phyloP scores from a whole-genome alignment of 768 basidiomycete genomes.

The Cystobasidium ongulense region DNA sequence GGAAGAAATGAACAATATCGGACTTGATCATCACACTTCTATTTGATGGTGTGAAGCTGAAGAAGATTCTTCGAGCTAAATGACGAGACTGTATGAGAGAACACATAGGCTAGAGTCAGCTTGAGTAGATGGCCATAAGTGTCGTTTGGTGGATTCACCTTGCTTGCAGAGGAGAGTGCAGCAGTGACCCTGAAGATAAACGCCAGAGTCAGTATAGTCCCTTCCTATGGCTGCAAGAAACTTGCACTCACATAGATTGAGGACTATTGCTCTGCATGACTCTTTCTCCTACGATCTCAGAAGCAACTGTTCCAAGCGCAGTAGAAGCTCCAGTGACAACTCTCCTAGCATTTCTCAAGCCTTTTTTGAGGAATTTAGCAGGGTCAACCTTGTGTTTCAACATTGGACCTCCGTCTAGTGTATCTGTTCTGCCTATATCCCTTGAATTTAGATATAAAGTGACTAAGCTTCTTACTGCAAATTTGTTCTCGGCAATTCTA shows the following conservation, averaged over 20 bases:
- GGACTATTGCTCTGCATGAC: slow-evolving; percentile 69
- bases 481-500: slow-evolving; percentile 73
- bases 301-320: slow-evolving; percentile 57
- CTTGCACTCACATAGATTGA: slow-evolving; percentile 32
- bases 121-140: no score
- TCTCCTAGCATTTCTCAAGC: slow-evolving; percentile 60
- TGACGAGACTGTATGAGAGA: slow-evolving; percentile 47
- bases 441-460: slow-evolving; percentile 69
- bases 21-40: slow-evolving; percentile 56
- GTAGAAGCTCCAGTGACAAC: slow-evolving; percentile 79
- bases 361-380: slow-evolving; percentile 59
- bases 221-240: background rate
- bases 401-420: slow-evolving; percentile 50
- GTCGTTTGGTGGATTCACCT: no score
- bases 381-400: slow-evolving; percentile 51
- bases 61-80: slow-evolving; percentile 76
- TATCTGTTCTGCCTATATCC: slow-evolving; percentile 63
- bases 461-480: slow-evolving; percentile 62
- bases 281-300: slow-evolving; percentile 55
- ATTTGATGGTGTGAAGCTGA: slow-evolving; percentile 64
- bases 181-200: slow-evolving; percentile 71
- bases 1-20: slow-evolving; percentile 67
- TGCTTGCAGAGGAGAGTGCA: slow-evolving; percentile 69
- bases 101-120: background rate
- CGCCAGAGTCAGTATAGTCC: slow-evolving; percentile 45